These are phyloP conservation scores for Fusarium devonianum DNA, from an alignment of 2,329 filamentous ascomycete species.

Conservation along the genomic window DNA sequence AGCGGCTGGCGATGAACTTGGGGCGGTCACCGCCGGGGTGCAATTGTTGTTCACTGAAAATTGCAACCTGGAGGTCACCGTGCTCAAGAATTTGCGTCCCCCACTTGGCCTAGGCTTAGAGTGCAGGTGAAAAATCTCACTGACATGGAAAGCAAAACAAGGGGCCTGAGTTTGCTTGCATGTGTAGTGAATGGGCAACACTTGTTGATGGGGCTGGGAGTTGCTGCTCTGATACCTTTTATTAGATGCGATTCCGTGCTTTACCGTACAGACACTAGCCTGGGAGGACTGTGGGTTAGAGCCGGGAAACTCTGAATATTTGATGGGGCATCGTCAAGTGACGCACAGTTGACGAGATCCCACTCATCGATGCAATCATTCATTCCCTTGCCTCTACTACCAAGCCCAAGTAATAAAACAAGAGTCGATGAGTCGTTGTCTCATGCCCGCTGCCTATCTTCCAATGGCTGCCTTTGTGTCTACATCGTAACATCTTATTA, in stretches of 20 bases:
- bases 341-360: conserved; percentile 35
- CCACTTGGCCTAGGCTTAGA: conserved; percentile 1
- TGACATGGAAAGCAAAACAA: conserved; percentile 3
- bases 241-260: conserved; percentile 26
- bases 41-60: background rate
- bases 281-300: conserved; percentile 24
- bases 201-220: background rate
- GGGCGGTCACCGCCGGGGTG: conserved; percentile 25
- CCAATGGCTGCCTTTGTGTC: conserved; percentile 8
- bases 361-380: conserved; percentile 23
- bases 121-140: background rate
- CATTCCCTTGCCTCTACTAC: background rate
- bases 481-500: background rate
- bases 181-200: conserved; percentile 2
- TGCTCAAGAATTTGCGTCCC: too few relatives aligned
- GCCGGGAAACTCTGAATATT: conserved; percentile 3
- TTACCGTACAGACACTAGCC: conserved; percentile 31
- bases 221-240: conserved; percentile 20
- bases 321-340: conserved; percentile 27
- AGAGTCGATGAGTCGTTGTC: conserved; percentile 2
- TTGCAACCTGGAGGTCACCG: conserved; percentile 14
- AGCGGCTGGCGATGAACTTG: background rate
- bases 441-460: background rate
- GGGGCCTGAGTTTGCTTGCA: conserved; percentile 4
- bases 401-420: background rate